A percentile compares a stretch with the other conserved stretches of the same genome.
phyloP scores from a whole-genome alignment of 371 early-diverging fungal genomes.

The Neoconidiobolus thromboides region DNA sequence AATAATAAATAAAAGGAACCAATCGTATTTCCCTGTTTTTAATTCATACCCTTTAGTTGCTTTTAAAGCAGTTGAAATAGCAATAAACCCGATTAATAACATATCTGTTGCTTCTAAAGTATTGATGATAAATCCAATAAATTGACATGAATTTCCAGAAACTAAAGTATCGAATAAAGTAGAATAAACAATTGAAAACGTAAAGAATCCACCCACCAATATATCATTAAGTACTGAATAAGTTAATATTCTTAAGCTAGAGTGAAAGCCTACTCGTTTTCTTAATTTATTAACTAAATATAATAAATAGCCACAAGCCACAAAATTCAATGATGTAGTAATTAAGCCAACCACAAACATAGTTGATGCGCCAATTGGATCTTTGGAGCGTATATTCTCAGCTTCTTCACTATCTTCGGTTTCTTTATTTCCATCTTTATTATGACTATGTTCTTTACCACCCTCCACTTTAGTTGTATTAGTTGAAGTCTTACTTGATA shows the following conservation, averaged over 20 bases:
- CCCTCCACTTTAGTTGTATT: no score
- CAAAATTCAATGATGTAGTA: background rate
- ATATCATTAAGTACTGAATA: slow-evolving; percentile 4
- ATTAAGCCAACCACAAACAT: slow-evolving; percentile 5
- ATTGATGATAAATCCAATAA: slow-evolving; percentile 5
- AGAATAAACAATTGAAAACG: slow-evolving; percentile 2
- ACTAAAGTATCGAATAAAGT: background rate
- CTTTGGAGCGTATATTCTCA: background rate
- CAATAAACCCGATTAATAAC: slow-evolving; percentile 3
- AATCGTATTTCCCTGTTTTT: background rate
- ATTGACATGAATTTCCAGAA: background rate
- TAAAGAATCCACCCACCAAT: slow-evolving; percentile 6
- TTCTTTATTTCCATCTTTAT: slow-evolving; percentile 3
- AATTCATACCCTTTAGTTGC: background rate
- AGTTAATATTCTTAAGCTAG: background rate
- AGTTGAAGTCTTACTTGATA: no score
- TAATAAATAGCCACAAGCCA: background rate
- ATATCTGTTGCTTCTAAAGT: slow-evolving; percentile 1
- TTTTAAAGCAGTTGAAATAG: background rate
- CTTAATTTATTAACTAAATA: background rate
- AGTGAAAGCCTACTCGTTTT: slow-evolving; percentile 1
- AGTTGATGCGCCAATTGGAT: background rate
- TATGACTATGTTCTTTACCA: background rate
- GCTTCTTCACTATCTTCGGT: slow-evolving; percentile 1
- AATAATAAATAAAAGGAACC: background rate